Percentiles rank a stretch among this genome's conserved stretches.
Evolutionary conservation across 139 green algal species (phyloP).

Genomic region (Picochlorum costavermella): DNA sequence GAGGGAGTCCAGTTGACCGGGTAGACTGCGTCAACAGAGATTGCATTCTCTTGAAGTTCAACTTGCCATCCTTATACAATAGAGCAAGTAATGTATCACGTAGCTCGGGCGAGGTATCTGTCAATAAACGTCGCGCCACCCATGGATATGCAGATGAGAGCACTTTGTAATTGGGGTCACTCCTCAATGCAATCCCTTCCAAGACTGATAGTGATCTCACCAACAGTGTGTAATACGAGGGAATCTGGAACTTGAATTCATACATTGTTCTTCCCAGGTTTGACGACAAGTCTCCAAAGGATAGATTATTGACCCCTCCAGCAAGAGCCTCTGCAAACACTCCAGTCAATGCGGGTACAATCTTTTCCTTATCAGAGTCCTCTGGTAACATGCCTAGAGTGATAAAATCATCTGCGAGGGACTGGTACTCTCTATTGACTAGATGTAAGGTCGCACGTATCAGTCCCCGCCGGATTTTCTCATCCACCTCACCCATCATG

Average conservation of each 20-base stretch:
- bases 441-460: constrained; percentile 81
- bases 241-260: constrained; percentile 70
- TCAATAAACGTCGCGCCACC: constrained; percentile 73
- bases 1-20: constrained; percentile 18
- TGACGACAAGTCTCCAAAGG: constrained; percentile 51
- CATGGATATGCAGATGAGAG: constrained; percentile 77
- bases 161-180: constrained; percentile 86
- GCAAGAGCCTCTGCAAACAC: constrained; percentile 70
- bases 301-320: constrained; percentile 73
- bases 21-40: constrained; percentile 59
- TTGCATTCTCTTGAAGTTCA: constrained; percentile 74
- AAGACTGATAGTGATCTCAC: constrained; percentile 75
- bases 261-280: constrained; percentile 80
- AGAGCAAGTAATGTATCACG: constrained; percentile 56
- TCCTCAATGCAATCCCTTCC: constrained; percentile 81
- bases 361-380: constrained; percentile 43
- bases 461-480: constrained; percentile 37
- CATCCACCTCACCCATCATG: constrained; percentile 68
- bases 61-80: constrained; percentile 62
- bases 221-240: constrained; percentile 84
- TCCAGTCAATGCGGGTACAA: constrained; percentile 63
- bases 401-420: constrained; percentile 71
- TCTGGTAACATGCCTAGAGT: constrained; percentile 69
- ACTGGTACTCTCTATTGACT: constrained; percentile 62
- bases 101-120: constrained; percentile 58